Evolutionary conservation across 2,329 filamentous ascomycete genomes (phyloP).

Genomic region (Talaromyces islandicus): DNA sequence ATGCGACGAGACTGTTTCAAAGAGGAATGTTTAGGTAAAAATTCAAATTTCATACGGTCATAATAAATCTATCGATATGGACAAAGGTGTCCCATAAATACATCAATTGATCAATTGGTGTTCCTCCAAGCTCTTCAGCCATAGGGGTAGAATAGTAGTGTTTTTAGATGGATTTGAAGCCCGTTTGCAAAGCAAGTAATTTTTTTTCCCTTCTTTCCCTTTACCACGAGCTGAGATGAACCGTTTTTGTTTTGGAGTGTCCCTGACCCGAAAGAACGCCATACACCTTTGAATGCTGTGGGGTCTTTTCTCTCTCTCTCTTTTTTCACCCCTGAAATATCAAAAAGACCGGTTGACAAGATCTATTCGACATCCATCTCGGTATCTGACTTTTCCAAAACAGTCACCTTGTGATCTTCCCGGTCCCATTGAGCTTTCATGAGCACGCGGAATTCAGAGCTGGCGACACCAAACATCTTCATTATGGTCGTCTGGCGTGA

Average conservation of each 20-base stretch:
- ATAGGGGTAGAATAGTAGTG: background rate
- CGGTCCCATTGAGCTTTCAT: slow-evolving; percentile 60
- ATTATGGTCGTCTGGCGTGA: slow-evolving; percentile 87
- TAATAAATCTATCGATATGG: background rate
- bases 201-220: background rate
- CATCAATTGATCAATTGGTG: background rate
- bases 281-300: slow-evolving; percentile 25
- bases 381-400: slow-evolving; percentile 30
- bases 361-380: slow-evolving; percentile 38
- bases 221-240: background rate
- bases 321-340: slow-evolving; percentile 5
- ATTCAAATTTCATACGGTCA: background rate
- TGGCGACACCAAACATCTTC: slow-evolving; percentile 86
- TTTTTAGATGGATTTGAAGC: background rate
- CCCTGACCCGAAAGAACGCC: slow-evolving; percentile 9
- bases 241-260: background rate
- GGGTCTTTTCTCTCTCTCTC: no score
- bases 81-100: background rate
- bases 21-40: background rate
- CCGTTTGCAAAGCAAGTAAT: background rate
- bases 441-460: slow-evolving; percentile 83
- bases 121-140: background rate
- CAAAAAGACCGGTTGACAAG: slow-evolving; percentile 16
- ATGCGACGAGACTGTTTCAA: background rate
- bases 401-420: slow-evolving; percentile 33